Percentiles rank a stretch among this genome's conserved stretches.
phyloP scores from a whole-genome alignment of 2,329 filamentous ascomycete species.

The Neonectria ditissima region DNA sequence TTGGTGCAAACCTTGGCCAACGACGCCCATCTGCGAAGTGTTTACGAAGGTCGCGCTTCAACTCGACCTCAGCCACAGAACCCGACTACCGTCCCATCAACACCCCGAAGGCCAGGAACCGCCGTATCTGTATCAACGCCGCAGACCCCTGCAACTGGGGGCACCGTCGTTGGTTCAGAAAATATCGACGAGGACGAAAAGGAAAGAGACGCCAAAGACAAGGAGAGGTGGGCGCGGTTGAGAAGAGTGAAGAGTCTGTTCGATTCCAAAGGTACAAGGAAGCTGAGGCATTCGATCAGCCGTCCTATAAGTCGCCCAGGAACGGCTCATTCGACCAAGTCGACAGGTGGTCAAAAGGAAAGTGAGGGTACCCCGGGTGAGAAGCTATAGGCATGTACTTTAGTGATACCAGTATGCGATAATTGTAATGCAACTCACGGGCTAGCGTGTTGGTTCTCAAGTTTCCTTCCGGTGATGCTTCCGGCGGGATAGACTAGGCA shows the following conservation, averaged over 20 bases:
- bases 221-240: constrained; percentile 78
- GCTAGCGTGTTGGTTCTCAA: background rate
- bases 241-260: constrained; percentile 79
- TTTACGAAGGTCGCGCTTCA: constrained; percentile 48
- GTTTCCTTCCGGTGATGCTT: background rate
- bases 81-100: constrained; percentile 35
- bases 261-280: constrained; percentile 72
- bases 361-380: background rate
- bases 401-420: constrained; percentile 23
- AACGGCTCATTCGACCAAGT: constrained; percentile 50
- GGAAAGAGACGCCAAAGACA: constrained; percentile 69
- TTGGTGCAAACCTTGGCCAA: constrained; percentile 68
- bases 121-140: constrained; percentile 32
- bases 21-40: constrained; percentile 64
- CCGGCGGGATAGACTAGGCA: background rate
- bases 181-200: constrained; percentile 55
- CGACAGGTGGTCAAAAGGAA: constrained; percentile 34
- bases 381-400: constrained; percentile 7
- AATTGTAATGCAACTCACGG: background rate
- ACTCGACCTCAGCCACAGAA: constrained; percentile 28
- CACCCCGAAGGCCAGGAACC: constrained; percentile 36
- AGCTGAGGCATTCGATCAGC: constrained; percentile 56
- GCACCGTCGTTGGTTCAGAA: constrained; percentile 25
- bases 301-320: constrained; percentile 52
- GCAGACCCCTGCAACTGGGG: constrained; percentile 21